Base-by-base conservation (phyloP, 2,329 filamentous ascomycete species). In the Penicillium palitans region DNA sequence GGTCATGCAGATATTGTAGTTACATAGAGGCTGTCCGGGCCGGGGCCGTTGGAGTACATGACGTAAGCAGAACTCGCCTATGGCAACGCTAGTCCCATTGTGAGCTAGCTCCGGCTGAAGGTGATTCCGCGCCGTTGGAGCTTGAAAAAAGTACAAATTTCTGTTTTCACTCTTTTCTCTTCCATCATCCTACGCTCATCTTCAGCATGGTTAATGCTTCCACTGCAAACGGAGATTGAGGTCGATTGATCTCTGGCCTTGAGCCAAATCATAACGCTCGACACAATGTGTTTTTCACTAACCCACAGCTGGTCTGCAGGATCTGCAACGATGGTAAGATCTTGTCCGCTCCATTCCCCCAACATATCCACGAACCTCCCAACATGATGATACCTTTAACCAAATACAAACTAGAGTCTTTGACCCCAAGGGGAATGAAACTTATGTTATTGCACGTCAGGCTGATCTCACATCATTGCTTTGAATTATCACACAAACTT, bases 321-420 rank as follows among this genome's bases (percentile, higher is more conserved):
- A 45, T 49, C 33, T 41, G 45, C 44, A 51, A 49, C 51, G 29
- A 62, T 69, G 72, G 73, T 75, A 69, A 72, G 73, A 64, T 44
- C n/a, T 19, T 52, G 54, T 52, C 50, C 45, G 25, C 42, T 49
- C 42, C 48, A 52, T 55, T 54, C 27, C 52, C 52, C 58, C 63
- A 57, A 57, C 47, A 63, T 55, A 64, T 59, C 65, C 68, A 66
- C 45, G 61, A 62, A 66, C 72, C 27, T 41, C 24, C 80, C 78
- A 65, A 78, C 75, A 74, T 91, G 90, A 93, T 93, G 90, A 93
- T 87, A 91, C 79, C 76, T 76, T 81, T 80, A 88, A 91, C 89
- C 89, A 85, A 54, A 68, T 21, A 40, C 78, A 83, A 93, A 93
- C 90, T 96, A 96, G 91, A 96, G 91, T 96, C 91, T 96, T 95